Evolutionary conservation across 2,329 filamentous ascomycete genomes (phyloP), one percentile per base, ranked within the genome.

Genomic region (Fusarium ambrosium): DNA sequence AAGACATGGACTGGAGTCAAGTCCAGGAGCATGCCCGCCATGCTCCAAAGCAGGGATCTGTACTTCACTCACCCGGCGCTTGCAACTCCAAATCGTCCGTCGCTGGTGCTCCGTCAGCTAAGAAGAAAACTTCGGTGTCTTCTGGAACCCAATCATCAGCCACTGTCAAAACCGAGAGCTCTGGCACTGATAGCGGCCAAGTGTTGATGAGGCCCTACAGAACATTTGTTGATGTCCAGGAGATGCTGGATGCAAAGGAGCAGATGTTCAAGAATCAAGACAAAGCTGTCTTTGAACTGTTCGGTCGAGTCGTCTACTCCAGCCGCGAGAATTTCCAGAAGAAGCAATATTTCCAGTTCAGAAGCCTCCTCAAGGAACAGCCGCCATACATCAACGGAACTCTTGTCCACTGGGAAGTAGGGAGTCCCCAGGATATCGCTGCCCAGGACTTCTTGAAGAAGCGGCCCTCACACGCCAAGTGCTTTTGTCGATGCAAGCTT

Each of bases 331-430:
- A 82, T 14, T 80, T 83, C 8, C 75, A 78, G 9, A 83, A 79
- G 22, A 89, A 86, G 71, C 92, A 94, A 77, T 85, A 89, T 65
- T 93, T 94, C 71, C 86, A 89, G n/a, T 89, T 94, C 60, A 84
- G 85, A 43, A 91, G 93, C 75, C 80, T 94, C 0, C 91, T 90
- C 74, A 89, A 90, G 69, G 86, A 90, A 22, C 85, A 84, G 13
- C 87, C 87, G 6, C 91, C 91, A 0, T 89, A 88, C 63, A 48
- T 83, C 7, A 77, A 75, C n/a, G 82, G 81, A 14, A 66, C 75
- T 11, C 76, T 83, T 18, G 27, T 70, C 24, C 70, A 72, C 32
- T 82, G 79, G 79, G 77, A 81, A 45, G 37, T 36, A 6, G 81
- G 80, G 13, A 76, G 78, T 32, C 68, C 73, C 36, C 48, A 77